These are phyloP conservation scores for Suillus placidus DNA, from an alignment of 768 basidiomycete genomes.

Conservation along the genomic window DNA sequence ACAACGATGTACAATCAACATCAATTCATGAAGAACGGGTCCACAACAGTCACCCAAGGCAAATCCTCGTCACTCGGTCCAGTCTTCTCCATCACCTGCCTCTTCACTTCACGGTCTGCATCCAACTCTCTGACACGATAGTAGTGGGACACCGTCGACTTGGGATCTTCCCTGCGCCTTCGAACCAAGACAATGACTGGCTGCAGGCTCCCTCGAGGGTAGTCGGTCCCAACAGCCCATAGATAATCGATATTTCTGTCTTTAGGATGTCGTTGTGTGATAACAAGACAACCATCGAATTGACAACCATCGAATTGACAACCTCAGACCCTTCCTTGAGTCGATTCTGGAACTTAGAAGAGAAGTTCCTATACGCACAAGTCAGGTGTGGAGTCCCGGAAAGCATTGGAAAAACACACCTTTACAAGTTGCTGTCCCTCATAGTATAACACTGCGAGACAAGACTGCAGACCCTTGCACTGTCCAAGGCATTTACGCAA, in stretches of 20 bases:
- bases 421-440: too few species aligned
- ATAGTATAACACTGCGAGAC: too few species aligned
- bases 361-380: too few species aligned
- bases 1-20: too few species aligned
- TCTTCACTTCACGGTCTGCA: constrained; percentile 1
- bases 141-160: background rate
- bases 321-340: too few species aligned
- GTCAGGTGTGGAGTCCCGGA: too few species aligned
- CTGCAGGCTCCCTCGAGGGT: background rate
- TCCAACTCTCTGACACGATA: constrained; percentile 2
- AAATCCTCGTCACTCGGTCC: background rate
- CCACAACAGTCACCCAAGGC: constrained; percentile 1
- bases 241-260: background rate
- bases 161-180: constrained; percentile 1
- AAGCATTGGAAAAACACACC: too few species aligned
- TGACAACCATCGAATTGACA: too few species aligned
- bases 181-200: background rate
- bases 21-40: background rate
- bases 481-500: too few species aligned
- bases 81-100: background rate
- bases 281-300: too few species aligned
- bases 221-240: background rate
- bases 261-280: background rate
- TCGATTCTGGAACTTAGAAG: too few species aligned
- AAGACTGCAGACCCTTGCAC: too few species aligned